phyloP scores from a whole-genome alignment of 148 eudicot genomes.

The Polygonum aviculare region DNA sequence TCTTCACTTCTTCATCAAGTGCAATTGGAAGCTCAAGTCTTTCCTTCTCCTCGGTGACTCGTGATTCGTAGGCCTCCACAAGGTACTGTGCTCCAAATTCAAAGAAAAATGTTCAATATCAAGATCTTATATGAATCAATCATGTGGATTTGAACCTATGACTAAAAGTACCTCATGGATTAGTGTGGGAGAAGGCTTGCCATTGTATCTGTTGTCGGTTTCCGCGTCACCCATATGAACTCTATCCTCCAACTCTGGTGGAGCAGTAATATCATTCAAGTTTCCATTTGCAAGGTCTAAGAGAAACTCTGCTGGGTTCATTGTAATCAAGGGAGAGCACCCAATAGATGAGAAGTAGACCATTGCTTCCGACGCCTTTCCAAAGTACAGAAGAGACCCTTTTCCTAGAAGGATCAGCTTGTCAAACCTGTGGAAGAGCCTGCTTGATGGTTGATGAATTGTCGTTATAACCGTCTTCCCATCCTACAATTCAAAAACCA shows the following conservation, averaged over 20 bases:
- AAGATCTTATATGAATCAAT: not conserved
- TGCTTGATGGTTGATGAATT: constrained; percentile 95
- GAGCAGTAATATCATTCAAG: constrained; percentile 65
- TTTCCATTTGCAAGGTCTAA: constrained; percentile 93
- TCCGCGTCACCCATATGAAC: constrained; percentile 53
- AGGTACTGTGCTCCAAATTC: constrained; percentile 43
- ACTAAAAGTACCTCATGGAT: constrained; percentile 51
- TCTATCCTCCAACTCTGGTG: constrained; percentile 72
- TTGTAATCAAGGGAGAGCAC: constrained; percentile 70
- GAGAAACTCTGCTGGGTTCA: constrained; percentile 96
- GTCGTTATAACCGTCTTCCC: constrained; percentile 95
- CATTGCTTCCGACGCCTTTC: constrained; percentile 86
- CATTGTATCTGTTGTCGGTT: constrained; percentile 34
- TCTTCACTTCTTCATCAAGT: constrained; percentile 51
- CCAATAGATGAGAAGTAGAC: constrained; percentile 73
- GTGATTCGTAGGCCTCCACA: constrained; percentile 78
- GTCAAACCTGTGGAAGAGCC: constrained; percentile 87
- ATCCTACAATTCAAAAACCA: constrained; percentile 14
- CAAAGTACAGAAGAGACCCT: constrained; percentile 80
- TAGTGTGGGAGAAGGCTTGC: constrained; percentile 66
- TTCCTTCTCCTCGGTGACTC: constrained; percentile 51
- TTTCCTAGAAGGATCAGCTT: constrained; percentile 87
- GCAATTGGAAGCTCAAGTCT: constrained; percentile 51
- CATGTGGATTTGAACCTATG: no score
- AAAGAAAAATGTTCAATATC: not conserved